Evolutionary conservation across 2,329 filamentous ascomycete genomes (phyloP).

Genomic region (Nannizziopsis barbatae): DNA sequence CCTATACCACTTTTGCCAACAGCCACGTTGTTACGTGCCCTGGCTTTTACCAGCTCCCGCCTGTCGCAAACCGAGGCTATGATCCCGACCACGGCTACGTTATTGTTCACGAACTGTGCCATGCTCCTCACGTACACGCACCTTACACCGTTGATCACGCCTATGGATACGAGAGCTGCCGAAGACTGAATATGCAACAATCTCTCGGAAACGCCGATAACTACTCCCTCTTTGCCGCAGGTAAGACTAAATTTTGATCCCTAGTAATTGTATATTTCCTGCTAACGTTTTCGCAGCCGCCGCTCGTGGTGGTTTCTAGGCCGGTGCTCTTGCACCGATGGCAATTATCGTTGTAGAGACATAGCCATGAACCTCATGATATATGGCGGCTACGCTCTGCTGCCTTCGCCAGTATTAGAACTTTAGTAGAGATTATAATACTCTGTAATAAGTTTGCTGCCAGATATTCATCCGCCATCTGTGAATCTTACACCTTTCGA

Average conservation of each 20-base stretch:
- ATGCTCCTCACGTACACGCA: slow-evolving; percentile 42
- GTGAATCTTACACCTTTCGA: too few species aligned
- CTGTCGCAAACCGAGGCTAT: slow-evolving; percentile 45
- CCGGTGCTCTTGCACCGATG: too few species aligned
- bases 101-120: slow-evolving; percentile 55
- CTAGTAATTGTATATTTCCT: too few species aligned
- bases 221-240: slow-evolving; percentile 46
- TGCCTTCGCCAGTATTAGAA: too few species aligned
- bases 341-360: too few species aligned
- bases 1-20: slow-evolving; percentile 48
- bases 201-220: slow-evolving; percentile 56
- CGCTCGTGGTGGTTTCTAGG: too few species aligned
- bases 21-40: slow-evolving; percentile 53
- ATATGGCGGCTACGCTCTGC: too few species aligned
- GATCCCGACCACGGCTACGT: slow-evolving; percentile 56
- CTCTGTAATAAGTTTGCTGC: too few species aligned
- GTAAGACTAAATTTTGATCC: slow-evolving; percentile 15
- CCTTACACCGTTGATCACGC: slow-evolving; percentile 50
- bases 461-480: too few species aligned
- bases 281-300: too few species aligned
- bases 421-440: too few species aligned
- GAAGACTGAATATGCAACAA: slow-evolving; percentile 37
- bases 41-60: slow-evolving; percentile 45
- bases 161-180: slow-evolving; percentile 46
- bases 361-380: too few species aligned